These are phyloP conservation scores for Collybia sordida DNA, from an alignment of 768 basidiomycete genomes.

Conservation along the genomic window DNA sequence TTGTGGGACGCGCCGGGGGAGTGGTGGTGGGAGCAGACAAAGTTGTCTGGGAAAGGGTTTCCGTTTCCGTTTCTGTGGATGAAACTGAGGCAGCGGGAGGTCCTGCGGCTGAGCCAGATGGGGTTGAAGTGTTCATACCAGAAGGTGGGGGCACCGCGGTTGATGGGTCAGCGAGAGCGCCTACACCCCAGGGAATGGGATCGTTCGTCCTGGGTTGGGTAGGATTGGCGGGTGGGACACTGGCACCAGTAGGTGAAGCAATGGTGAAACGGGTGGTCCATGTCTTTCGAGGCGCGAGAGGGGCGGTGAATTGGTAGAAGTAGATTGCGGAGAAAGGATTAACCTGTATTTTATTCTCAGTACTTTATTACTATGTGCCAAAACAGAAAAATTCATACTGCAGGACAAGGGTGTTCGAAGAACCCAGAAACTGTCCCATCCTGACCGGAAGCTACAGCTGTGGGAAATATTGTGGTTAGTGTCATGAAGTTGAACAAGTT, in stretches of 20 bases:
- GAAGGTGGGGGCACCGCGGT: slow-evolving; percentile 37
- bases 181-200: slow-evolving; percentile 66
- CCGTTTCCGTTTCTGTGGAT: slow-evolving; percentile 4
- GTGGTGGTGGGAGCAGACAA: background rate
- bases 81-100: slow-evolving; percentile 8
- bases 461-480: background rate
- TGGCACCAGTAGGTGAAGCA: slow-evolving; percentile 44
- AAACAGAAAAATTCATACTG: slow-evolving; percentile 37
- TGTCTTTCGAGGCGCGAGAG: slow-evolving; percentile 33
- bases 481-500: background rate
- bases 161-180: slow-evolving; percentile 49
- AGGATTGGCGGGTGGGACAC: slow-evolving; percentile 47
- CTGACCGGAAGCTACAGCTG: slow-evolving; percentile 60
- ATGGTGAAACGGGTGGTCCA: slow-evolving; percentile 85
- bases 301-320: slow-evolving; percentile 75
- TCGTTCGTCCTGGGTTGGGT: slow-evolving; percentile 54
- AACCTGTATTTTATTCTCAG: slow-evolving; percentile 41
- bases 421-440: slow-evolving; percentile 61
- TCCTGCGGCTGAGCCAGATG: background rate
- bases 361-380: background rate
- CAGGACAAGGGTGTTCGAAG: slow-evolving; percentile 64
- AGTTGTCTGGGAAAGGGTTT: slow-evolving; percentile 5
- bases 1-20: background rate
- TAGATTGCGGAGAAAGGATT: slow-evolving; percentile 65
- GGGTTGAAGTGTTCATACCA: background rate